Evolutionary conservation across 1,139 yeast genomes (phyloP), one percentile per base, ranked within the genome.

Genomic region (Entelexis paramagnoliae): DNA sequence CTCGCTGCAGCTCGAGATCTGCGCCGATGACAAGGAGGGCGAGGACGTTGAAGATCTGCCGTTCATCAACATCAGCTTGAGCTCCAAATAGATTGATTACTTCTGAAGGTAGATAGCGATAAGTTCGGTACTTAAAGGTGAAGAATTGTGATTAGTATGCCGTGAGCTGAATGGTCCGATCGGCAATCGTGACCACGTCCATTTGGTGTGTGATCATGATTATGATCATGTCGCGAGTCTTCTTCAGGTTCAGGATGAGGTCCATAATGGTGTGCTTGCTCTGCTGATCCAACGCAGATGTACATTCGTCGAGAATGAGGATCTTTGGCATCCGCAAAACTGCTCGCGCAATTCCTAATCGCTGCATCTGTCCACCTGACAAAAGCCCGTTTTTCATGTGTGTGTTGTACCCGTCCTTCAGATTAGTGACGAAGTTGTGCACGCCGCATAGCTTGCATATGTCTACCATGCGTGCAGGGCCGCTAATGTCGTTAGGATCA

Each of bases 1-100:
- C 67, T 79, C 85, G 40, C 74, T 91, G 69, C 81, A 89, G 54
- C 77, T 93, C 57, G 98, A 91, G 68, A 77, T 91, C 42, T 87
- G 96, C 66, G 86, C 93, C 56, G 98, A 91, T 64, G 98, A 91
- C 66, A 74, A 79, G 63, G 77, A 81, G 50, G 99, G 93, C 39
- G 96, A 91, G 66, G 98, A 93, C 66, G 96, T 88, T 26, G 98
- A 89, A 63, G 70, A 54, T 19, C 43, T 54, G 26, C 57, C 57
- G 9, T 54, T 54, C 28, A 49, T 54, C 20, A 50, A 45, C 16
- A 54, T 54, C 36, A 42, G 35, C 29, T 34, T 54, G 20, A 36
- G 28, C 17, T 36, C 41, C 14, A 36, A 36, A 36, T 36, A 36
- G 17, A 36, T 36, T 6, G 34, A 10, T 32, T n/a, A 32, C 34